Percentiles rank a stretch among this genome's conserved stretches.
These are phyloP conservation scores for Acer campestre DNA, from an alignment of 345 rosid species.

Conservation along the genomic window DNA sequence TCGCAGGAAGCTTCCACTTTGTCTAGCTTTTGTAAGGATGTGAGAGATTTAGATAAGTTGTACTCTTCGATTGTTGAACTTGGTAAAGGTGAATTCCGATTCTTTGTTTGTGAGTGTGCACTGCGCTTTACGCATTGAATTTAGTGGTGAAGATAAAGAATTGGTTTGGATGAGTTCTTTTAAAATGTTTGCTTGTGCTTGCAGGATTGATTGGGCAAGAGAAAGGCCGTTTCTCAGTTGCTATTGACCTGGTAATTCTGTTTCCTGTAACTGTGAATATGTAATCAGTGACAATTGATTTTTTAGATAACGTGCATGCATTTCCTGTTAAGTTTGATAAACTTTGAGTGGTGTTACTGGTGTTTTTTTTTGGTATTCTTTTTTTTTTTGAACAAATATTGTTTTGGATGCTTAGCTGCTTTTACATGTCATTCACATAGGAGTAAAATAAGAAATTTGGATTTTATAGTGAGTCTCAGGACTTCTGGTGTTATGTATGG, in stretches of 20 bases:
- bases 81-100: conserved; percentile 59
- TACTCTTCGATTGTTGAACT: conserved; percentile 56
- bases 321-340: not conserved
- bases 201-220: conserved; percentile 67
- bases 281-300: not conserved
- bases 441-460: not conserved
- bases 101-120: conserved; percentile 1
- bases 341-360: no score
- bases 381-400: not conserved
- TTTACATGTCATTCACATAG: not conserved
- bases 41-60: conserved; percentile 62
- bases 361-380: not conserved
- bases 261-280: conserved; percentile 14
- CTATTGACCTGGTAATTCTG: conserved; percentile 74
- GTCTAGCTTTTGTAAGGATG: conserved; percentile 45
- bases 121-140: not conserved
- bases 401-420: not conserved
- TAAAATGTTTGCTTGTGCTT: conserved; percentile 24
- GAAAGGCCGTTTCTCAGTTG: conserved; percentile 66
- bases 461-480: conserved; percentile 5
- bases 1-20: conserved; percentile 33
- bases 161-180: not conserved
- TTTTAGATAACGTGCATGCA: not conserved
- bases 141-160: not conserved
- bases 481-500: conserved; percentile 6